Conservation (phyloP, 2,329 filamentous ascomycete genomes). For the Trichoderma afroharzianum region DNA sequence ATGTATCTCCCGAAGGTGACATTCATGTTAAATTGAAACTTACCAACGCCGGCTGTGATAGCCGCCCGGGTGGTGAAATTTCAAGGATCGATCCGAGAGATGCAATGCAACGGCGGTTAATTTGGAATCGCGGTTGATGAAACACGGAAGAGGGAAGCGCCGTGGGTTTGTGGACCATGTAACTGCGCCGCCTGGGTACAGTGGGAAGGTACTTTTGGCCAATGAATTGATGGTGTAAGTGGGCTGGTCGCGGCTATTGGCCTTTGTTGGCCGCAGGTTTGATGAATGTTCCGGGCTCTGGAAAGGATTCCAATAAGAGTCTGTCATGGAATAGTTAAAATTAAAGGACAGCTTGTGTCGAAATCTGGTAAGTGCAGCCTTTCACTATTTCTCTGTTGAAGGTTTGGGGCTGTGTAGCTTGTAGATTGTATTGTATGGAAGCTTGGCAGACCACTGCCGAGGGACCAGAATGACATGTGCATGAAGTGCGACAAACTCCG, state of each 20-base stretch:
- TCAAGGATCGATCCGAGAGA: not conserved
- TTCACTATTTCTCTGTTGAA: not conserved
- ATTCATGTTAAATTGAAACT: not conserved
- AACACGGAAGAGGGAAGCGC: constrained; percentile 6
- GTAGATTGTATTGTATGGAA: not conserved
- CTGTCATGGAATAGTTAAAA: not conserved
- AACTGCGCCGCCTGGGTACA: not conserved
- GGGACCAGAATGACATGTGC: not conserved
- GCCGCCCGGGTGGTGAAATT: not conserved
- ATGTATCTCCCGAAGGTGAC: too few species aligned
- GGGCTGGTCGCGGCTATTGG: not conserved
- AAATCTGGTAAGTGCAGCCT: not conserved
- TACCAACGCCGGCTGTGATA: not conserved
- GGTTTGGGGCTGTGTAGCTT: not conserved
- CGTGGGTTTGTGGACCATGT: not conserved
- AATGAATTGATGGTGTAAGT: not conserved
- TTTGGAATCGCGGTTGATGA: not conserved
- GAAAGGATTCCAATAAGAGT: not conserved
- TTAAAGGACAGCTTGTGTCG: not conserved
- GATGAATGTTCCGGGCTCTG: not conserved
- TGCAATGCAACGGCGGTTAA: constrained; percentile 1
- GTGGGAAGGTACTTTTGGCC: not conserved
- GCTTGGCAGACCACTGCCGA: not conserved
- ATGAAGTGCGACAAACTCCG: not conserved
- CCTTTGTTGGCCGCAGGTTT: not conserved